These are phyloP conservation scores for Cenchrus fungigraminus DNA, from an alignment of 176 grass and related monocot genomes.

Conservation along the genomic window DNA sequence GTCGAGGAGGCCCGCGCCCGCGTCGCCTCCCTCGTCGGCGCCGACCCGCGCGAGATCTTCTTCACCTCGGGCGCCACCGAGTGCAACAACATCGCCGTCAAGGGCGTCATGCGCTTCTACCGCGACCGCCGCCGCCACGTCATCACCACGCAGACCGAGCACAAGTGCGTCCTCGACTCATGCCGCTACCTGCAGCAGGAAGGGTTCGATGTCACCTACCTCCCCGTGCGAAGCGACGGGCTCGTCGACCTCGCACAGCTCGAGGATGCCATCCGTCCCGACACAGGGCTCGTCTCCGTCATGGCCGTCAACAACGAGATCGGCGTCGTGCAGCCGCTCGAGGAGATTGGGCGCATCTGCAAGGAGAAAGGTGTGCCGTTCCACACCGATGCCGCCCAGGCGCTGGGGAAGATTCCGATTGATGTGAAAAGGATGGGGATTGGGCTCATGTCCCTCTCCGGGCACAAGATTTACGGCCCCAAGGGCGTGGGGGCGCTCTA, in stretches of 20 bases:
- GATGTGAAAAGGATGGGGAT: constrained; percentile 84
- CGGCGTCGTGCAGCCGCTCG: constrained; percentile 79
- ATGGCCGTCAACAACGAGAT: constrained; percentile 99
- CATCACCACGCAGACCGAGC: constrained; percentile 92
- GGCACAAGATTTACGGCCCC: constrained; percentile 95
- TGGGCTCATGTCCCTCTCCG: constrained; percentile 86
- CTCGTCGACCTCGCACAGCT: constrained; percentile 82
- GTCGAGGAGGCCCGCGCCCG: constrained; percentile 75
- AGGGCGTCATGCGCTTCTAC: constrained; percentile 89
- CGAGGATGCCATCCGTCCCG: constrained; percentile 67
- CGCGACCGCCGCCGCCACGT: constrained; percentile 81
- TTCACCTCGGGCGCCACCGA: constrained; percentile 95
- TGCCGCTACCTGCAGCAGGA: constrained; percentile 90
- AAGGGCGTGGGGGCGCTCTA: constrained; percentile 93
- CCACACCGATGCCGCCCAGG: constrained; percentile 87
- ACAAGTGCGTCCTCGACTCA: constrained; percentile 96
- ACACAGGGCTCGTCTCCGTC: constrained; percentile 81
- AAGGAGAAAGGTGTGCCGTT: constrained; percentile 75
- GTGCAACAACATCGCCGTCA: constrained; percentile 98
- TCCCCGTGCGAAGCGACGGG: constrained; percentile 75
- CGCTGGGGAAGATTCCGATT: constrained; percentile 81
- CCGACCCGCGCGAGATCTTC: constrained; percentile 87
- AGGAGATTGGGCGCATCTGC: constrained; percentile 91
- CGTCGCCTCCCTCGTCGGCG: constrained; percentile 56
- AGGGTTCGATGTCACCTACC: constrained; percentile 84